Evolutionary conservation across 1,284 basidiomycete genomes (phyloP), one percentile per base, ranked within the genome.

Genomic region (Cryptococcus hybrid): DNA sequence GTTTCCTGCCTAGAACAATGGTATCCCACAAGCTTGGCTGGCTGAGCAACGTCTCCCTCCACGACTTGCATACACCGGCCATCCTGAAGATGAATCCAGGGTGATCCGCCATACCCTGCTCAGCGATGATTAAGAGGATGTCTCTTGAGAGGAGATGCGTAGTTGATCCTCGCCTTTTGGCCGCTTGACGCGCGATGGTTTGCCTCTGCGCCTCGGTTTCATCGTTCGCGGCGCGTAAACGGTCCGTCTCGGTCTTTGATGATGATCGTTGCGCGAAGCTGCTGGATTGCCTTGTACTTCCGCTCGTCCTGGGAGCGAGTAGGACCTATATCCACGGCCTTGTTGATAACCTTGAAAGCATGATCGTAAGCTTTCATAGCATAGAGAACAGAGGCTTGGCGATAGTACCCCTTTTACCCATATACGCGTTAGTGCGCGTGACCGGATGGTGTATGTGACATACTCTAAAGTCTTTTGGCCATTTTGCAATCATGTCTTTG

Each of bases 91-190:
- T 54, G 24, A 69, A 57, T 8, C 57, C 50, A 1, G 65, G 60
- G 40, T 73, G 55, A 6, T 54, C 39, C 3, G 46, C 56, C 51
- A 62, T 44, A 0, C 65, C 72, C 3, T 51, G 34, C 37, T 72
- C 56, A 15, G 65, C 66, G 37, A 75, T 64, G 9, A 57, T 57
- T 18, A 70, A 51, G 12, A 75, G 53, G 7, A 73, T 54, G 51
- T 75, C 74, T 9, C 61, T 48, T 2, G 61, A 56, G 8, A 73
- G 59, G 5, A 67, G 55, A 45, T 67, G 62, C 1, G 63, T 59
- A 73, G 57, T 65, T 66, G 54, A 63, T 65, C 18, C 47, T 50
- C 6, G 58, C 48, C 51, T 58, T 62, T 35, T 7, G 36, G 46
- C 24, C 18, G 36, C 13, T 47, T 46, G 5, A 2, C 50, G 45